These are phyloP conservation scores for Hordeum pubiflorum DNA, from an alignment of 202 grass and related monocot species.

Conservation along the genomic window DNA sequence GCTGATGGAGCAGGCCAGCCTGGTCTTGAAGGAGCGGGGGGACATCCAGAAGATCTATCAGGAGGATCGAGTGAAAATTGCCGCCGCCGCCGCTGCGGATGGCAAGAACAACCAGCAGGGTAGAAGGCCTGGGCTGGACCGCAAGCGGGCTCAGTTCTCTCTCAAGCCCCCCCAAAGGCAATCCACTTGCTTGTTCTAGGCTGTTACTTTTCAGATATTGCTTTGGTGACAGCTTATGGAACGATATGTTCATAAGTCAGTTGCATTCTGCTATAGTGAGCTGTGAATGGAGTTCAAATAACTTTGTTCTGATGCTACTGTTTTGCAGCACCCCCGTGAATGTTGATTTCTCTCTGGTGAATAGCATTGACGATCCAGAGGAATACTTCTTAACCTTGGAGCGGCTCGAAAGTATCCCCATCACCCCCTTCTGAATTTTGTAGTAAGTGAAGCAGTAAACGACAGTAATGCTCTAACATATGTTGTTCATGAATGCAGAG, in stretches of 20 bases:
- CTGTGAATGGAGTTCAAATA: constrained; percentile 5
- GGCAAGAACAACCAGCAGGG: constrained; percentile 17
- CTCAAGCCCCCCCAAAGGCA: constrained; percentile 22
- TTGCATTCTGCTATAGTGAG: background rate
- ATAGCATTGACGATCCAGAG: constrained; percentile 34
- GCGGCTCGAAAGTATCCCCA: constrained; percentile 39
- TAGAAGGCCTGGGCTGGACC: constrained; percentile 32
- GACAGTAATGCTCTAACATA: background rate
- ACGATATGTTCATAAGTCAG: background rate
- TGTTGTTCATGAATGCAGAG: constrained; percentile 36
- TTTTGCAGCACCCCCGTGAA: constrained; percentile 32
- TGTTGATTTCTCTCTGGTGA: constrained; percentile 35
- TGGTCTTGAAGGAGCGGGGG: background rate
- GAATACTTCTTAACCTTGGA: constrained; percentile 36
- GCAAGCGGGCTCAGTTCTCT: constrained; percentile 37
- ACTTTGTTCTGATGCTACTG: constrained; percentile 18
- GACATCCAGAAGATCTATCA: constrained; percentile 24
- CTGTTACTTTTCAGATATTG: constrained; percentile 7
- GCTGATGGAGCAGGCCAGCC: constrained; percentile 29
- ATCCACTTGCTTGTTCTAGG: constrained; percentile 15
- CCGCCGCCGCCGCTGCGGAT: background rate
- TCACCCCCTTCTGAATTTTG: background rate
- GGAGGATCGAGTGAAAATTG: background rate
- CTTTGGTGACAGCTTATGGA: background rate
- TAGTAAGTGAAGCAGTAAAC: background rate